These are phyloP conservation scores for Psilocybe mexicana DNA, from an alignment of 1,284 basidiomycete species.

Conservation along the genomic window DNA sequence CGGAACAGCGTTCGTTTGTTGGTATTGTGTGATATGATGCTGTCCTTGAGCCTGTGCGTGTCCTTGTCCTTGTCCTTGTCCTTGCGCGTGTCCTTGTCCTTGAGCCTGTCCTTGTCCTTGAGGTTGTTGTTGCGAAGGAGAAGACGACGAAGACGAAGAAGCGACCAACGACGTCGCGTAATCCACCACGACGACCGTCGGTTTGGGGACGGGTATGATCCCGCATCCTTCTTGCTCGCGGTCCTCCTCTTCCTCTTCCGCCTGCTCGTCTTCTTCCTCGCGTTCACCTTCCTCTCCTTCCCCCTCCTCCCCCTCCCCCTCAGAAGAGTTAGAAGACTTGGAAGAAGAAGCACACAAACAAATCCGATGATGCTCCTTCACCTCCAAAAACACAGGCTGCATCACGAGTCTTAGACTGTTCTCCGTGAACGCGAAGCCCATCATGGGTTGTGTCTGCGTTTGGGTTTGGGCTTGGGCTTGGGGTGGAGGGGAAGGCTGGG, in stretches of 20 bases:
- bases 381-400: conserved; percentile 22
- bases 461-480: too few relatives aligned
- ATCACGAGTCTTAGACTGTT: conserved; percentile 18
- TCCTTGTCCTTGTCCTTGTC: too few relatives aligned
- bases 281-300: background rate
- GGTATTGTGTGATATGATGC: too few relatives aligned
- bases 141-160: too few relatives aligned
- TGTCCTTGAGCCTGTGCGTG: too few relatives aligned
- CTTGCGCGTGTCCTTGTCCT: too few relatives aligned
- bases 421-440: background rate
- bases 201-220: background rate
- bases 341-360: conserved; percentile 15
- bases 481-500: background rate
- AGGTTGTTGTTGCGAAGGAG: too few relatives aligned
- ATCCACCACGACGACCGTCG: background rate
- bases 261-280: background rate
- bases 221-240: background rate
- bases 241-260: background rate
- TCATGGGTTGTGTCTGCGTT: background rate
- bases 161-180: too few relatives aligned
- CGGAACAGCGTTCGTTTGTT: too few relatives aligned
- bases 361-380: conserved; percentile 20
- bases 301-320: background rate
- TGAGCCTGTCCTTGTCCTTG: too few relatives aligned
- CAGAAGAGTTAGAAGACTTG: background rate